Evolutionary conservation across 768 basidiomycete genomes (phyloP).

Genomic region (Myochromella boudieri): DNA sequence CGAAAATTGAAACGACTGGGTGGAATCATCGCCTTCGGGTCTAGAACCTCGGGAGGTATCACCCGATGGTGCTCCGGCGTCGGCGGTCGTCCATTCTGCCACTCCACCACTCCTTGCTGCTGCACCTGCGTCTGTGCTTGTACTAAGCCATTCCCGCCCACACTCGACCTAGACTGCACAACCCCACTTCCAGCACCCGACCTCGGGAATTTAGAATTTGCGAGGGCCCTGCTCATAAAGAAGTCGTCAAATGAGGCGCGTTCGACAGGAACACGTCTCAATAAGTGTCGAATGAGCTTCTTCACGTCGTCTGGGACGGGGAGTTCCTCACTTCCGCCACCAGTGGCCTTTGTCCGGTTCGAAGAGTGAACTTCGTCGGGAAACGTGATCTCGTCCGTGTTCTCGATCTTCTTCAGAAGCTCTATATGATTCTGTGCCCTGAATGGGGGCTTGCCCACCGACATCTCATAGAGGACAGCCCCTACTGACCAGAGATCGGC

Average conservation of each 20-base stretch:
- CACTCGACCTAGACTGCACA: no score
- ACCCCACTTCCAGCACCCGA: no score
- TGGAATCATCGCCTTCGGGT: conserved; percentile 79
- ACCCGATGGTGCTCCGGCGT: conserved; percentile 74
- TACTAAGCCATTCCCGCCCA: no score
- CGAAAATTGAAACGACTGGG: conserved; percentile 80
- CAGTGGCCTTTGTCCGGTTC: conserved; percentile 37
- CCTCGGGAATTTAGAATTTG: conserved; percentile 74
- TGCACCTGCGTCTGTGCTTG: no score
- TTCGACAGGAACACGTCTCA: conserved; percentile 83
- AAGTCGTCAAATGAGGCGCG: conserved; percentile 91
- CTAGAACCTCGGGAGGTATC: conserved; percentile 79
- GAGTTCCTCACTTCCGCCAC: conserved; percentile 49
- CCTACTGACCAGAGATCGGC: conserved; percentile 99
- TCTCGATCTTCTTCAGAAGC: conserved; percentile 88
- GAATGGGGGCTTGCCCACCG: conserved; percentile 90
- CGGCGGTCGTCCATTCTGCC: conserved; percentile 36
- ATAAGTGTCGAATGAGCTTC: conserved; percentile 76
- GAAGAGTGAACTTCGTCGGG: conserved; percentile 81
- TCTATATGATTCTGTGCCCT: conserved; percentile 96
- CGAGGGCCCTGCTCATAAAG: conserved; percentile 78
- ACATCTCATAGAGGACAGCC: conserved; percentile 95
- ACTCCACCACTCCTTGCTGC: no score
- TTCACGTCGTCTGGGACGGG: conserved; percentile 84
- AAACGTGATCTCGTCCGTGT: conserved; percentile 88